phyloP scores from a whole-genome alignment of 345 rosid genomes.

The Fremontodendron californicum region DNA sequence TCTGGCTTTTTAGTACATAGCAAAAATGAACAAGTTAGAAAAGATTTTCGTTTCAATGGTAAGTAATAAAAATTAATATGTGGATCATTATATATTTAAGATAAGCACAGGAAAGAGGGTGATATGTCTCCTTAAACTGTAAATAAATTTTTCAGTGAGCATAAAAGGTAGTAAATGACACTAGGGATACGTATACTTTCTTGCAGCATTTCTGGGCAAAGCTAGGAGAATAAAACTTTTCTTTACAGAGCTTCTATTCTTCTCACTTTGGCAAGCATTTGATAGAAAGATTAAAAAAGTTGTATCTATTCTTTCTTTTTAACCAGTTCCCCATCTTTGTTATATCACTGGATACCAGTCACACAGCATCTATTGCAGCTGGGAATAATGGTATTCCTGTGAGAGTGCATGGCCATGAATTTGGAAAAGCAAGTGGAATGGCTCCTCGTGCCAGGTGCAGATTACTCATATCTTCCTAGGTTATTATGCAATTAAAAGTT shows the following conservation, averaged over 20 bases:
- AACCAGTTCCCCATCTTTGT: constrained; percentile 6
- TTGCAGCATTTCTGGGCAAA: not conserved
- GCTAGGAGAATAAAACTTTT: not conserved
- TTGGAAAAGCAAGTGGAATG: constrained; percentile 99
- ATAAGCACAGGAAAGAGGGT: not conserved
- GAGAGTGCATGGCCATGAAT: constrained; percentile 87
- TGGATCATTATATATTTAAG: not conserved
- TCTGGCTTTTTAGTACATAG: not conserved
- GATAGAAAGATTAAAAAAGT: not conserved
- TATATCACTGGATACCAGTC: constrained; percentile 44
- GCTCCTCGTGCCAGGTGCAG: constrained; percentile 97
- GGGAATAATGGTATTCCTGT: constrained; percentile 98
- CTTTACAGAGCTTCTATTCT: constrained; percentile 7
- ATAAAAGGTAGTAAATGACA: not conserved
- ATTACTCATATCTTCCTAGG: constrained; percentile 1
- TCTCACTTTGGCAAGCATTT: not conserved
- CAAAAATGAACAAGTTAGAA: not conserved
- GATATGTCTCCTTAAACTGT: not conserved
- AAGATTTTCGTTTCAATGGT: too few relatives aligned
- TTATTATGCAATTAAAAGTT: not conserved
- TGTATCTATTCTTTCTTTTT: constrained; percentile 23
- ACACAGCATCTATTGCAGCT: constrained; percentile 97
- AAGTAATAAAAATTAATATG: too few relatives aligned
- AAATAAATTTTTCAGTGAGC: not conserved
- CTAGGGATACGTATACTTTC: not conserved